phyloP scores from a whole-genome alignment of 2,329 filamentous ascomycete species.

The Fusarium nelsonii region DNA sequence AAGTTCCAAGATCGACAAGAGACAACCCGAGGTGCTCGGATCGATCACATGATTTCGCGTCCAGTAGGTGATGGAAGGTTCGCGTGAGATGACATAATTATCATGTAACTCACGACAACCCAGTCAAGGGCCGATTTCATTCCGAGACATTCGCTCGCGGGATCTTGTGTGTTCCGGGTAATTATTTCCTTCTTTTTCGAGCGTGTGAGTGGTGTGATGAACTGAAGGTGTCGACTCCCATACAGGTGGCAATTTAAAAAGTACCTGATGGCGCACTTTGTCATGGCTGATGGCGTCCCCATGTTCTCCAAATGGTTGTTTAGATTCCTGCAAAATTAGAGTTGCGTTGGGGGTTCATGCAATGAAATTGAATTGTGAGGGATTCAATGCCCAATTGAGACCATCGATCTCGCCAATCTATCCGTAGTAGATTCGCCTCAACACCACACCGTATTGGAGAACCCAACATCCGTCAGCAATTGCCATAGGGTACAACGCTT shows the following conservation, averaged over 20 bases:
- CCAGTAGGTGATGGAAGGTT: neutral
- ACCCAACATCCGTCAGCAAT: neutral
- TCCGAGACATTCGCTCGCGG: neutral
- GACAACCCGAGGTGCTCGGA: neutral
- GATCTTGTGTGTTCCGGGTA: neutral
- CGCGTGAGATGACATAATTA: neutral
- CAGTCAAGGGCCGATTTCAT: neutral
- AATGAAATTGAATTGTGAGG: neutral
- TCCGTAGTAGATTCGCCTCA: slow-evolving; percentile 16
- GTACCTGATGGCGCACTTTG: neutral
- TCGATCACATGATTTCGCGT: slow-evolving; percentile 6
- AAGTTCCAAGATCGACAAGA: neutral
- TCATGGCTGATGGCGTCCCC: neutral
- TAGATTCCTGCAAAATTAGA: neutral
- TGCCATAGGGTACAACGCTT: neutral
- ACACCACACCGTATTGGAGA: slow-evolving; percentile 1
- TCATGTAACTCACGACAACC: neutral
- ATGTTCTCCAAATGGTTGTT: neutral
- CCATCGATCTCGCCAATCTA: slow-evolving; percentile 38
- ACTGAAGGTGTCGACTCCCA: neutral
- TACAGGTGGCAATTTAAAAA: neutral
- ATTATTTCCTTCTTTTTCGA: neutral
- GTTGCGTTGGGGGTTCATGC: slow-evolving; percentile 4
- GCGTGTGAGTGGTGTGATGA: neutral
- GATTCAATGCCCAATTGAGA: slow-evolving; percentile 5